Base-by-base conservation (phyloP, 805 yeast species). In the Nakazawaea wyomingensis region DNA sequence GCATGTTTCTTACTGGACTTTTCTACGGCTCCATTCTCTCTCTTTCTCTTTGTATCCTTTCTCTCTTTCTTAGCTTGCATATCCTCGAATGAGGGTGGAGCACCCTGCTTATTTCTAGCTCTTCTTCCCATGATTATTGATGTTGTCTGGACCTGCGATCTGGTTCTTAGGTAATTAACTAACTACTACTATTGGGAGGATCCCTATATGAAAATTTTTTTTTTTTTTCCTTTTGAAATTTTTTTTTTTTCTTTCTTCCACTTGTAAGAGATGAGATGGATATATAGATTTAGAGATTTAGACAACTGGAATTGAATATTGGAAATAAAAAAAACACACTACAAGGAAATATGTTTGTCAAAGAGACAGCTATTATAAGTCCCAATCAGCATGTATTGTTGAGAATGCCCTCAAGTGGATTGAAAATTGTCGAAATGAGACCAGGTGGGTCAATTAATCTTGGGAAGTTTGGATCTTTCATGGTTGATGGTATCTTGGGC, bases 401-500 rank as follows among this genome's bases (percentile, higher is more conserved):
- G 29, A 73, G 83, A 42, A 69, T 89, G 45, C 98, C 98, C 0
- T 87, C 96, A 2, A 85, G 81, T 41, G 84, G 85, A 44, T 60
- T 80, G 55, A 82, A 86, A 57, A 72, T 90, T 31, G 78, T 84
- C n/a, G 78, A 81, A 51, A 65, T 90, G 46, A 72, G 70, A 39
- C 71, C 76, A 3, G 79, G 75, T 26, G 78, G 82, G 0, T 59
- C 74, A 9, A 72, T 93, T 16, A 77, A 79, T 43, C 69, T 93
- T 50, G 99, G 99, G 2, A 91, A 93, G 59, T 93, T 91, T 62
- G 99, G 99, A 16, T 69, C 83, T 0, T 93, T 93, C 59, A 65
- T 72, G 24, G 87, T 84, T 2, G 78, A 81, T 49, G 83, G 77
- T 41, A 72, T 91, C 10, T 60, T 91, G 32, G 97, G 96, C 3